Evolutionary conservation across 305 asterid genomes (phyloP).

Genomic region (Andrographis paniculata): DNA sequence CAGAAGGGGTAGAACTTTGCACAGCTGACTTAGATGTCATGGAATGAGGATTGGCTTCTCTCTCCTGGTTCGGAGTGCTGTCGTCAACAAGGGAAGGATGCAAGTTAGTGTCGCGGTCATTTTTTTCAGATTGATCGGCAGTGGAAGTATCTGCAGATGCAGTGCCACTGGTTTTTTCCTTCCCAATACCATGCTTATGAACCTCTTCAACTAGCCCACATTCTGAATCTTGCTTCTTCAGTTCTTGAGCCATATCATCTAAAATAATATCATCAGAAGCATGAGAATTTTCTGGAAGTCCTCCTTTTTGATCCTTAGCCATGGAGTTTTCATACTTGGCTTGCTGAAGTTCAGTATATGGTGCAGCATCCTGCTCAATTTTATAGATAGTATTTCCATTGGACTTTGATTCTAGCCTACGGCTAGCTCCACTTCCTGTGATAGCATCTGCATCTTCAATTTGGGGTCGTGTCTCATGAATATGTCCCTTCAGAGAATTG

Average conservation of each 20-base stretch:
- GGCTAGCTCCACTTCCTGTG: slow-evolving; percentile 23
- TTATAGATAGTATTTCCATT: slow-evolving; percentile 26
- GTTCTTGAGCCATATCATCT: slow-evolving; percentile 22
- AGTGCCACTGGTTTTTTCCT: slow-evolving; percentile 28
- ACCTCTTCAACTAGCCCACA: slow-evolving; percentile 14
- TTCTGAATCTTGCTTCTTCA: slow-evolving; percentile 25
- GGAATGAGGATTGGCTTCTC: slow-evolving; percentile 22
- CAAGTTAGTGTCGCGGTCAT: slow-evolving; percentile 19
- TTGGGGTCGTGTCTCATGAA: slow-evolving; percentile 23
- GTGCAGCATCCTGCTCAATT: slow-evolving; percentile 18
- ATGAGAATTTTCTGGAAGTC: slow-evolving; percentile 20
- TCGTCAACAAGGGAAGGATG: slow-evolving; percentile 24
- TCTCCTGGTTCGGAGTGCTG: slow-evolving; percentile 18
- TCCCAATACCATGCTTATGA: slow-evolving; percentile 23
- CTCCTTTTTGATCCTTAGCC: slow-evolving; percentile 18
- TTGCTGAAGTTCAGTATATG: slow-evolving; percentile 22
- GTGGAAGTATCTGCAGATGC: slow-evolving; percentile 19
- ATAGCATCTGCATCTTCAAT: slow-evolving; percentile 30
- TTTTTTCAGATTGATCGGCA: slow-evolving; percentile 19
- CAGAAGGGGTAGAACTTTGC: slow-evolving; percentile 24
- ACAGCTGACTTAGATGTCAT: slow-evolving; percentile 20
- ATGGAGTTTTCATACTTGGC: slow-evolving; percentile 22
- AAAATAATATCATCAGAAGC: slow-evolving; percentile 18
- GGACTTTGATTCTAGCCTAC: slow-evolving; percentile 25
- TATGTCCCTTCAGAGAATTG: slow-evolving; percentile 20